These are phyloP conservation scores for Colletotrichum neosansevieriae DNA, from an alignment of 2,329 filamentous ascomycete species.

Conservation along the genomic window DNA sequence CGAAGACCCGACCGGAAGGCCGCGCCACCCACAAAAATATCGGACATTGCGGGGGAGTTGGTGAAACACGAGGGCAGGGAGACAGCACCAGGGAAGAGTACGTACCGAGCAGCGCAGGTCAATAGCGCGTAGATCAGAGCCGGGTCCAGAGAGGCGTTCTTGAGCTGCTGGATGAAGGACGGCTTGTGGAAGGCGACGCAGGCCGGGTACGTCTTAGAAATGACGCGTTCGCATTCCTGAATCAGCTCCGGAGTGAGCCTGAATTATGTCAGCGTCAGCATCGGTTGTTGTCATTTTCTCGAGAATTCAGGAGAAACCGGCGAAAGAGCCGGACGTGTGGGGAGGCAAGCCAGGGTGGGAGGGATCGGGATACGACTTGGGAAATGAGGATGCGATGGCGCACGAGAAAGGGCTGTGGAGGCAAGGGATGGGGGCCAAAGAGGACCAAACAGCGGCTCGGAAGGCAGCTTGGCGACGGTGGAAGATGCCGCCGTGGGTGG, in stretches of 20 bases:
- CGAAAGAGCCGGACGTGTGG: constrained; percentile 28
- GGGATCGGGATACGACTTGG: constrained; percentile 33
- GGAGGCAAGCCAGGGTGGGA: constrained; percentile 29
- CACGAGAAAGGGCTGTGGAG: constrained; percentile 24
- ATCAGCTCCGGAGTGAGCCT: constrained; percentile 69
- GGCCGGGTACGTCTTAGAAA: constrained; percentile 70
- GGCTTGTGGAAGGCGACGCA: constrained; percentile 74
- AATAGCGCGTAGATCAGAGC: constrained; percentile 70
- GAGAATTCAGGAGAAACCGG: constrained; percentile 22
- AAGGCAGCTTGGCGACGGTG: constrained; percentile 31
- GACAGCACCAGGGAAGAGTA: constrained; percentile 37
- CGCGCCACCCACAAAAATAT: constrained; percentile 37
- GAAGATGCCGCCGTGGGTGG: constrained; percentile 28
- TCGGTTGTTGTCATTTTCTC: constrained; percentile 1
- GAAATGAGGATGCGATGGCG: constrained; percentile 36
- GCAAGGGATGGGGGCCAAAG: constrained; percentile 12
- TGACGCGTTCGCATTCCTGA: constrained; percentile 70
- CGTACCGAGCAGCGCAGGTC: constrained; percentile 69
- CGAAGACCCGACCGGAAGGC: constrained; percentile 37
- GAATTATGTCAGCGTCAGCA: constrained; percentile 29
- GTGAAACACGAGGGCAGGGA: constrained; percentile 42
- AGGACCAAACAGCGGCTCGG: constrained; percentile 23
- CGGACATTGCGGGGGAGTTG: constrained; percentile 42
- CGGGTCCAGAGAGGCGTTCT: constrained; percentile 66
- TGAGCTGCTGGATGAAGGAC: constrained; percentile 71